A percentile compares a stretch with the other conserved stretches of the same genome.
These are phyloP conservation scores for Fraxinus sp. DNA, from an alignment of 305 asterid genomes.

Conservation along the genomic window DNA sequence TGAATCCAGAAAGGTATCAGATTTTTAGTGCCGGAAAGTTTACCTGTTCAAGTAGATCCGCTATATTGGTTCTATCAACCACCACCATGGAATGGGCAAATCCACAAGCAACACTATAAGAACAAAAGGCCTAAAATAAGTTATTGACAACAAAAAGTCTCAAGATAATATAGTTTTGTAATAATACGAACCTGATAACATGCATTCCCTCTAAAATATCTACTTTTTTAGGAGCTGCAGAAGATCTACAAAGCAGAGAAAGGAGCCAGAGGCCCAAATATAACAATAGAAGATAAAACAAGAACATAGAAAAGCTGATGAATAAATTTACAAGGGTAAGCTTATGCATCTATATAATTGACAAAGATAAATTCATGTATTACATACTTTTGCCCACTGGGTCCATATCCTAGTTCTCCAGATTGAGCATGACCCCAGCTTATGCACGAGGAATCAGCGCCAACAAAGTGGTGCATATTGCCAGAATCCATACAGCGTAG, in stretches of 20 bases:
- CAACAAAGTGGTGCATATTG: slow-evolving; percentile 82
- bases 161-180: not conserved
- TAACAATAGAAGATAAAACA: slow-evolving; percentile 10
- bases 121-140: slow-evolving; percentile 19
- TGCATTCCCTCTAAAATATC: slow-evolving; percentile 91
- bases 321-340: not conserved
- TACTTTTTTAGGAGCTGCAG: slow-evolving; percentile 88
- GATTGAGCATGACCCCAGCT: slow-evolving; percentile 98
- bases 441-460: slow-evolving; percentile 97
- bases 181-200: slow-evolving; percentile 61
- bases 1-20: not conserved
- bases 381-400: slow-evolving; percentile 75
- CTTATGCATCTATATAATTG: not conserved
- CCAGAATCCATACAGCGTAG: slow-evolving; percentile 98
- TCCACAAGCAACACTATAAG: slow-evolving; percentile 90
- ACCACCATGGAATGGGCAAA: slow-evolving; percentile 74
- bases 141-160: not conserved
- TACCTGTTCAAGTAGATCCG: slow-evolving; percentile 79
- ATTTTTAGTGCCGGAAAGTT: not conserved
- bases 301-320: not conserved
- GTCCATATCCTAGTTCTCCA: slow-evolving; percentile 98
- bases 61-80: slow-evolving; percentile 66
- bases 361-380: slow-evolving; percentile 7
- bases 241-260: slow-evolving; percentile 55
- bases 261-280: not conserved